Conservation (phyloP, 2,329 filamentous ascomycete species). For the Botrytis fragariae region DNA sequence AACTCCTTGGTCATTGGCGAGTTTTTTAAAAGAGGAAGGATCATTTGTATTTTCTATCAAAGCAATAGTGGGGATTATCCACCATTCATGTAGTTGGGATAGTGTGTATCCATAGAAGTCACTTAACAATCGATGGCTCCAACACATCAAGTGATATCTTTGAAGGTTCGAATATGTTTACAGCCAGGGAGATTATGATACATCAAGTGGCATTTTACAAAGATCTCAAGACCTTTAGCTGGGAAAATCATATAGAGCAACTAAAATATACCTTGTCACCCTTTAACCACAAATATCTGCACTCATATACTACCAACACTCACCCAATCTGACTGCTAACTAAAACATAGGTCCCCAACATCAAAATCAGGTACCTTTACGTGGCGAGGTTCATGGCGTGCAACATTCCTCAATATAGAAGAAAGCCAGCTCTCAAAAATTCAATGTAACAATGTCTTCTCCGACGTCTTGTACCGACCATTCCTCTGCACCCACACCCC, state of each 20-base stretch:
- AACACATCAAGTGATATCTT: not conserved
- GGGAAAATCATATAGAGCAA: not conserved
- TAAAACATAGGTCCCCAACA: conserved; percentile 29
- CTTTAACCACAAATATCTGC: not conserved
- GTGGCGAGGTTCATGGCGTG: conserved; percentile 85
- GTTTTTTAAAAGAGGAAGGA: not conserved
- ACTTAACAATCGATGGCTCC: not conserved
- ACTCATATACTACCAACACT: not conserved
- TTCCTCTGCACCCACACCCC: conserved; percentile 81
- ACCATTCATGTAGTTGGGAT: not conserved
- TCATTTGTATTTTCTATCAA: not conserved
- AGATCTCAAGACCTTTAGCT: not conserved
- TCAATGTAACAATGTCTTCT: conserved; percentile 77
- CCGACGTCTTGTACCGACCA: conserved; percentile 84
- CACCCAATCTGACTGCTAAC: conserved; percentile 21
- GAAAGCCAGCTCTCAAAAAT: conserved; percentile 53
- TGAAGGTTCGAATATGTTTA: not conserved
- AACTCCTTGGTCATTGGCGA: not conserved
- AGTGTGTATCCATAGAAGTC: not conserved
- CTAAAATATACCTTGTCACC: not conserved
- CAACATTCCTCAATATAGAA: conserved; percentile 66
- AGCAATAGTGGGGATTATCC: not conserved
- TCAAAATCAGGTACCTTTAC: conserved; percentile 37
- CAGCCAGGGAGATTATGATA: not conserved
- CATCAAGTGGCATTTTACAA: conserved; percentile 1